These are phyloP conservation scores for Wickerhamiella infanticola DNA, from an alignment of 1,139 yeast genomes.

Conservation along the genomic window DNA sequence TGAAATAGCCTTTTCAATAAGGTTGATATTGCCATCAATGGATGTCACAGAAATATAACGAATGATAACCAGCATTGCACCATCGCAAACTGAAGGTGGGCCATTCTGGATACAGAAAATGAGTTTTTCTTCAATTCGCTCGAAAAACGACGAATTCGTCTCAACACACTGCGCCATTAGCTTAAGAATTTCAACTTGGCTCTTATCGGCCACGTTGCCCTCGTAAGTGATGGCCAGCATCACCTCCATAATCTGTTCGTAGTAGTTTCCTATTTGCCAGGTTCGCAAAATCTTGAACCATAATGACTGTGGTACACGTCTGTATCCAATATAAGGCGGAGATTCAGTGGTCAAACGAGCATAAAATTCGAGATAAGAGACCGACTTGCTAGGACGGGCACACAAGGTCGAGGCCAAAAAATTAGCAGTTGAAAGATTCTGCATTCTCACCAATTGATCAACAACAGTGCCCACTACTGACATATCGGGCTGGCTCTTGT, in stretches of 20 bases:
- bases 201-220: conserved; percentile 1
- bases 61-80: conserved; percentile 3
- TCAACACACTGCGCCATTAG: conserved; percentile 3
- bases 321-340: conserved; percentile 1
- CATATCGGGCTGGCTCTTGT: background rate
- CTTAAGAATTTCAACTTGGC: conserved; percentile 5
- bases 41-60: conserved; percentile 2
- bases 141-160: conserved; percentile 4
- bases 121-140: background rate
- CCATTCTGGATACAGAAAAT: conserved; percentile 1
- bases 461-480: conserved; percentile 1
- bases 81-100: conserved; percentile 4
- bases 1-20: conserved; percentile 1
- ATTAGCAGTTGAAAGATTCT: background rate
- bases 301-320: background rate
- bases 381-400: background rate
- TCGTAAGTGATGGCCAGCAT: conserved; percentile 4
- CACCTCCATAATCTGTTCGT: conserved; percentile 4
- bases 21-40: background rate
- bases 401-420: conserved; percentile 3
- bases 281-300: conserved; percentile 4
- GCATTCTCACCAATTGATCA: conserved; percentile 1
- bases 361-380: conserved; percentile 1
- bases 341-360: conserved; percentile 2
- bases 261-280: conserved; percentile 2